A percentile compares a stretch with the other conserved stretches of the same genome.
Conservation (phyloP, 345 rosid species). For the Gossypium anomalum region DNA sequence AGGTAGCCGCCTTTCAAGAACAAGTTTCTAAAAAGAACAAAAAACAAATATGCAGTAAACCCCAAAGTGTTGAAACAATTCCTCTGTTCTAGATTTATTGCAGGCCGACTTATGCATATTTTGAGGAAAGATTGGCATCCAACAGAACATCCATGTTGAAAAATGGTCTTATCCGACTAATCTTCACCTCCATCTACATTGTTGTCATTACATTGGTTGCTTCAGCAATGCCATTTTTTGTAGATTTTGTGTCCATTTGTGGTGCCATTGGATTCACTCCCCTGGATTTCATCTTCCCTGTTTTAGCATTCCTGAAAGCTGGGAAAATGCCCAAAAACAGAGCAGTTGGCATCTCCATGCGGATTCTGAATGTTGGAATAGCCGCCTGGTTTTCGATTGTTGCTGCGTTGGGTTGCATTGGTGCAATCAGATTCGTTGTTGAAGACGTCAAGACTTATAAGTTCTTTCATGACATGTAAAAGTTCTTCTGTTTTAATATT, state of each 20-base stretch:
- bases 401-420: constrained; percentile 46
- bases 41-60: neutral
- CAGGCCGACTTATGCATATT: constrained; percentile 51
- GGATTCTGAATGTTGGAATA: constrained; percentile 30
- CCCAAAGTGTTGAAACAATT: neutral
- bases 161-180: constrained; percentile 26
- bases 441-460: constrained; percentile 38
- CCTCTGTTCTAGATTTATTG: constrained; percentile 39
- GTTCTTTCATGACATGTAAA: constrained; percentile 46
- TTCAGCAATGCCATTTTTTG: constrained; percentile 47
- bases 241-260: constrained; percentile 51
- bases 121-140: constrained; percentile 28
- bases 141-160: constrained; percentile 1
- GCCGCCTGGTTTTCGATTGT: constrained; percentile 47
- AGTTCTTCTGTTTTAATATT: neutral
- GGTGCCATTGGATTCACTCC: constrained; percentile 59
- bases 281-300: constrained; percentile 55
- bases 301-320: constrained; percentile 40
- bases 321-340: constrained; percentile 35
- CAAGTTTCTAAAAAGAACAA: neutral
- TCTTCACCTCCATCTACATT: constrained; percentile 37
- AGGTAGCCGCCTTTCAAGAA: constrained; percentile 23
- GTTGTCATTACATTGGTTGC: constrained; percentile 31
- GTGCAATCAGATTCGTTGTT: constrained; percentile 42
- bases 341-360: constrained; percentile 18